Evolutionary conservation across 2,329 filamentous ascomycete species (phyloP), one percentile per base, ranked within the genome.

Genomic region (Aspergillus novoparasiticus): DNA sequence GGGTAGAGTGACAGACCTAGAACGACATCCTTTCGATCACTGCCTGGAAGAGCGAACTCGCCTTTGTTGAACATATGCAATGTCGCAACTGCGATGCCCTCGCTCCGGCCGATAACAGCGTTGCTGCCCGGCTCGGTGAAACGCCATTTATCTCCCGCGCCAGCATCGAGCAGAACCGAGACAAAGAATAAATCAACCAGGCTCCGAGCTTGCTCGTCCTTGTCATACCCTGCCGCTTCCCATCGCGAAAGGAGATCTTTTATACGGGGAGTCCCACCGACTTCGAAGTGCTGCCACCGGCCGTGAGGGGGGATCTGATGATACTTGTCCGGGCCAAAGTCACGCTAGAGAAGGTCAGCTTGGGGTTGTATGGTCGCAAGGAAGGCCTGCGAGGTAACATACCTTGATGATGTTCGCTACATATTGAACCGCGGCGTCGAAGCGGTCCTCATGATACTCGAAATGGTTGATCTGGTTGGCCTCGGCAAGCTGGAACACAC

Each of bases 221-320:
- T 75, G 58, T 86, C 82, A 45, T 73, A 71, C 1, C 74, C 75
- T 0, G 78, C 74, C 2, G 69, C 71, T 2, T 81, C 74, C 85
- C 85, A 86, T 50, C 78, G 71, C 28, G 79, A 69, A 3, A 84
- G 73, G 3, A 86, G 71, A 8, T 77, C 71, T 8, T 78, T 74
- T 9, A 87, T 74, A 39, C 86, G 84, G 45, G 82, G 76, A 32
- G 84, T 75, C 16, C 80, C 80, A 11, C 86, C 86, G 45, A 87
- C 82, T 16, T 87, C 83, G 66, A 89, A 89, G 74, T 89, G 87
- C 70, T 89, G 87, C 84, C 87, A 89, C 50, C 87, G 81, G 10
- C 80, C 86, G 65, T 87, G 85, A 11, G 84, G 83, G 0, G 85
- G 85, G 57, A 87, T 87, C 0, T 75, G 70, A 56, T 80, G 62